Conservation (phyloP, 2,329 filamentous ascomycete species). For the Teratosphaeria epicoccoides region DNA sequence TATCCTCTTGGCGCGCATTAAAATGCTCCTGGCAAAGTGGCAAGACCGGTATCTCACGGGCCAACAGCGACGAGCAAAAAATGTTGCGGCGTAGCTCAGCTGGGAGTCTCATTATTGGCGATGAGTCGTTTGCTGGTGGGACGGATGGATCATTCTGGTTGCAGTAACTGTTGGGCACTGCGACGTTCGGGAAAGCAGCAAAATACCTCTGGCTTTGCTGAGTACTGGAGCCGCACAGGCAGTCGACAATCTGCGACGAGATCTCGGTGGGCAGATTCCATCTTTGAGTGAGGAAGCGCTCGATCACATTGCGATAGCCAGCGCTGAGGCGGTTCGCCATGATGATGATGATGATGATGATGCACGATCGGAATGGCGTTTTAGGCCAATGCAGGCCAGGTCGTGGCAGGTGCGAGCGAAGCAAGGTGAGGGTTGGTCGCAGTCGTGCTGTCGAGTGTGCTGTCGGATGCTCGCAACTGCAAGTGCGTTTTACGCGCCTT, state of each 20-base stretch:
- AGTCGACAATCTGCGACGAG: neutral
- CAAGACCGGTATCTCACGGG: conserved; percentile 7
- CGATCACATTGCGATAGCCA: neutral
- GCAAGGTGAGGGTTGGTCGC: neutral
- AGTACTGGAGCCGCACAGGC: neutral
- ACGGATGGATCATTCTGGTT: neutral
- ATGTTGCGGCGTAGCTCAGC: conserved; percentile 15
- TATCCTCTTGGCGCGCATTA: neutral
- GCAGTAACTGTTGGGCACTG: neutral
- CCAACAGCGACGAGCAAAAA: conserved; percentile 9
- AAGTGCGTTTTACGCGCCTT: neutral
- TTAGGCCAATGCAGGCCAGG: too few species aligned
- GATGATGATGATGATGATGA: neutral
- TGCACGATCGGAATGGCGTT: too few species aligned
- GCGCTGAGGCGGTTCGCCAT: neutral
- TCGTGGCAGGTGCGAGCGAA: neutral
- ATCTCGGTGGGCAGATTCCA: neutral
- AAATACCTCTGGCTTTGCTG: neutral
- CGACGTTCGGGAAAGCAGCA: neutral
- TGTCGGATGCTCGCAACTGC: neutral
- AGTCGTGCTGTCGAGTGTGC: neutral
- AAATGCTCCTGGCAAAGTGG: conserved; percentile 4
- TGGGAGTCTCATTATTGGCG: conserved; percentile 9
- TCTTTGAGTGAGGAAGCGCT: neutral
- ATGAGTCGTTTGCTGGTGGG: conserved; percentile 6